phyloP scores from a whole-genome alignment of 75 land plant genomes.

The Pinus tabuliformis region DNA sequence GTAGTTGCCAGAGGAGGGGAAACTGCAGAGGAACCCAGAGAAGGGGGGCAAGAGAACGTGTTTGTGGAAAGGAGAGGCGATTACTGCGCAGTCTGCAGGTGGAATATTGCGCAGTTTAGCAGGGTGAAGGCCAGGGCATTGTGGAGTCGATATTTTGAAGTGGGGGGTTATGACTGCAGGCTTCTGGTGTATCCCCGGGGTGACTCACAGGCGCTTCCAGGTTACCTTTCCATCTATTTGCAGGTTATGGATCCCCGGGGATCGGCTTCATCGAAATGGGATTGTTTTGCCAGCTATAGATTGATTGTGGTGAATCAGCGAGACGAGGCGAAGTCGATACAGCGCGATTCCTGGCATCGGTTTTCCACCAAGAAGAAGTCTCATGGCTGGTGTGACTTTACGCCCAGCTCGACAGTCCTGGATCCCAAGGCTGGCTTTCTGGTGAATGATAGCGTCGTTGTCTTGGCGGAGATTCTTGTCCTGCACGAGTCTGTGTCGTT shows the following conservation, averaged over 20 bases:
- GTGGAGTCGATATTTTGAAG: conserved; percentile 57
- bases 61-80: conserved; percentile 41
- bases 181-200: conserved; percentile 47
- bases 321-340: conserved; percentile 44
- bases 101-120: conserved; percentile 46
- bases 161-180: conserved; percentile 56
- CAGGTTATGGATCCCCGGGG: conserved; percentile 56
- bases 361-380: conserved; percentile 56
- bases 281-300: conserved; percentile 59
- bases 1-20: conserved; percentile 2
- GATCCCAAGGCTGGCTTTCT: conserved; percentile 50
- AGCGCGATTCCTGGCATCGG: conserved; percentile 53
- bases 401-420: conserved; percentile 28
- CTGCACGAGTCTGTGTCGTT: conserved; percentile 43
- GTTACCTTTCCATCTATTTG: conserved; percentile 50
- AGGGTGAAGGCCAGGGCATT: conserved; percentile 50
- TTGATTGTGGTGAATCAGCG: conserved; percentile 46
- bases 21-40: conserved; percentile 42
- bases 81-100: conserved; percentile 39
- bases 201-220: conserved; percentile 58
- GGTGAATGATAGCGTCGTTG: conserved; percentile 28
- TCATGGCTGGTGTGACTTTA: conserved; percentile 62
- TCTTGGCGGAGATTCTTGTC: conserved; percentile 50
- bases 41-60: conserved; percentile 53
- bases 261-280: conserved; percentile 51